Conservation (phyloP, 1,284 basidiomycete species). For the Bondarzewia mesenterica region DNA sequence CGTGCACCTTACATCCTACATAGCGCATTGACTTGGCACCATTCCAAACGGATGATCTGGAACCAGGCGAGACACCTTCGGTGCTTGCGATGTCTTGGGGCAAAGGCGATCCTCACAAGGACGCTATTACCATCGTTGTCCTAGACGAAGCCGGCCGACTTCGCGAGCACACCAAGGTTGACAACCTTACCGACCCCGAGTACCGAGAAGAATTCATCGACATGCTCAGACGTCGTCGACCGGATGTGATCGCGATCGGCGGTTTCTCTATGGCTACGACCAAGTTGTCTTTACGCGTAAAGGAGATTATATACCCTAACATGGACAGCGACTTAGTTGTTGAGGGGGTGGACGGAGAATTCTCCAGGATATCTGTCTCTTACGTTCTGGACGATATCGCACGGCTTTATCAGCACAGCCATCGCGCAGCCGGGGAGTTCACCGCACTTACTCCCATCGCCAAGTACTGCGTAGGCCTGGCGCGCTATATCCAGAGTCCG, state of each 20-base stretch:
- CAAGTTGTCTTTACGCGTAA: conserved; percentile 62
- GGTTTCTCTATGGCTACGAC: conserved; percentile 82
- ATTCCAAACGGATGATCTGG: conserved; percentile 54
- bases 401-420: conserved; percentile 88
- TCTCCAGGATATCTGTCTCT: conserved; percentile 43
- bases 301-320: conserved; percentile 34
- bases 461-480: conserved; percentile 94
- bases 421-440: conserved; percentile 83
- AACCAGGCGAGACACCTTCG: conserved; percentile 67
- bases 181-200: conserved; percentile 74
- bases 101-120: conserved; percentile 86
- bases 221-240: conserved; percentile 73
- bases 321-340: conserved; percentile 10
- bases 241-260: conserved; percentile 85
- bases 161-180: conserved; percentile 83
- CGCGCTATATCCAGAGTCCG: conserved; percentile 90
- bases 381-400: conserved; percentile 92
- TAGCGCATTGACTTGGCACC: conserved; percentile 74
- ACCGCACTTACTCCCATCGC: conserved; percentile 72
- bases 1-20: conserved; percentile 13
- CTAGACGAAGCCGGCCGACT: conserved; percentile 85
- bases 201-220: conserved; percentile 71
- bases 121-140: conserved; percentile 81
- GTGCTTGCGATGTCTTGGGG: conserved; percentile 95
- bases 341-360: conserved; percentile 9